Conservation (phyloP, 2,329 filamentous ascomycete genomes). For the Aspergillus sp. region DNA sequence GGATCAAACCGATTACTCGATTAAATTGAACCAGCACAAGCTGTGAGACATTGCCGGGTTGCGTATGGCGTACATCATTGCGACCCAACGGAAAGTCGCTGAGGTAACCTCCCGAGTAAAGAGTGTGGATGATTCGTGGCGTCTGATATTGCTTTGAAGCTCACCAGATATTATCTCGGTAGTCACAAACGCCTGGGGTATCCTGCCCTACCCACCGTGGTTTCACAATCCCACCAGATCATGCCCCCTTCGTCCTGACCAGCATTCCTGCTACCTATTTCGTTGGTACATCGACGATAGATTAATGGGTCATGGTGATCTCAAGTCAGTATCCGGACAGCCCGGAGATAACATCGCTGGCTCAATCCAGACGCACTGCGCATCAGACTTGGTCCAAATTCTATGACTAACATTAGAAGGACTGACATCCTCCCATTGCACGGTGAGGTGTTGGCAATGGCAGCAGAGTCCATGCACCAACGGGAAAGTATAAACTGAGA, state of each 20-base stretch:
- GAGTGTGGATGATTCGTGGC: conserved; percentile 6
- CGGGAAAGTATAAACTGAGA: neutral
- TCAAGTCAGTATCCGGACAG: neutral
- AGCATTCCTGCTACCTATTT: neutral
- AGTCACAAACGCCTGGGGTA: neutral
- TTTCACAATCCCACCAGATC: conserved; percentile 5
- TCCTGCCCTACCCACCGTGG: neutral
- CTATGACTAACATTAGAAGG: neutral
- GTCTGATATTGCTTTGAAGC: neutral
- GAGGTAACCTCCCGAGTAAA: conserved; percentile 4
- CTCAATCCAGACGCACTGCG: neutral
- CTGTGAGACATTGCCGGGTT: conserved; percentile 7
- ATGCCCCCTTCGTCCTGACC: neutral
- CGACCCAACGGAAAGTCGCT: conserved; percentile 9
- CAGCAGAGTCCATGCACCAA: neutral
- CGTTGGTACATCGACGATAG: neutral
- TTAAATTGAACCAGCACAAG: conserved; percentile 4
- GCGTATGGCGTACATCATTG: conserved; percentile 10
- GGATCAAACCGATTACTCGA: conserved; percentile 1
- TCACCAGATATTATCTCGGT: conserved; percentile 1
- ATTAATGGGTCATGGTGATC: neutral
- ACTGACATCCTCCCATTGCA: neutral
- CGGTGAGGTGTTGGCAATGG: neutral
- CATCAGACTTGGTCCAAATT: neutral
- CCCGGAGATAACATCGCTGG: neutral